Conservation (phyloP, 164 flowering plant genomes). For the Magnolia officinalis region DNA sequence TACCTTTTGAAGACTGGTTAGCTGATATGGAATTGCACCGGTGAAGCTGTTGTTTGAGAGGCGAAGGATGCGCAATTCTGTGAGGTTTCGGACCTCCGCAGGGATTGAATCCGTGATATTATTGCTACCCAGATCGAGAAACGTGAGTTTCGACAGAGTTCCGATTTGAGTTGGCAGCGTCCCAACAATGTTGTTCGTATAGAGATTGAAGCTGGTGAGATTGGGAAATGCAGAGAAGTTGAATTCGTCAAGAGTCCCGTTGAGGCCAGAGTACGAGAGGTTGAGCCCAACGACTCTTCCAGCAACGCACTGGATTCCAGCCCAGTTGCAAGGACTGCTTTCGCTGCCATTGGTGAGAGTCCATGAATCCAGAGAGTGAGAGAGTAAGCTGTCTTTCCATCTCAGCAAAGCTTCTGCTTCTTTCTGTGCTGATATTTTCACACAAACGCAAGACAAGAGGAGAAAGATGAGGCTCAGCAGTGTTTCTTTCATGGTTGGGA, state of each 20-base stretch:
- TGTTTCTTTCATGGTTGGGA: too few relatives aligned
- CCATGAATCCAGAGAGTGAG: slow-evolving; percentile 26
- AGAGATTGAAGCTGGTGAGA: slow-evolving; percentile 6
- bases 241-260: slow-evolving; percentile 8
- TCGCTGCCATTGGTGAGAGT: neutral
- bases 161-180: slow-evolving; percentile 6
- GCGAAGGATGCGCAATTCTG: slow-evolving; percentile 13
- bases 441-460: too few relatives aligned
- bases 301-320: slow-evolving; percentile 8
- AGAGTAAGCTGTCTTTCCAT: slow-evolving; percentile 28
- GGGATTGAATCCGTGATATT: slow-evolving; percentile 20
- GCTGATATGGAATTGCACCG: slow-evolving; percentile 25
- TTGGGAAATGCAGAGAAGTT: slow-evolving; percentile 13
- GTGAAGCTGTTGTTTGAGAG: slow-evolving; percentile 15
- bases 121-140: slow-evolving; percentile 17
- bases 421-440: slow-evolving; percentile 11
- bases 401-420: slow-evolving; percentile 21
- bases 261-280: slow-evolving; percentile 5
- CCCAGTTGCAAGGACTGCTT: slow-evolving; percentile 12
- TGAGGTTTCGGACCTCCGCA: slow-evolving; percentile 20
- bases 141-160: slow-evolving; percentile 12
- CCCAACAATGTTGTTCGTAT: slow-evolving; percentile 3
- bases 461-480: too few relatives aligned
- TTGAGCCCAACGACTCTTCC: slow-evolving; percentile 8
- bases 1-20: slow-evolving; percentile 22